A percentile compares a stretch with the other conserved stretches of the same genome.
These are phyloP conservation scores for Parsonsia alboflavescens DNA, from an alignment of 257 asterid genomes.

Conservation along the genomic window DNA sequence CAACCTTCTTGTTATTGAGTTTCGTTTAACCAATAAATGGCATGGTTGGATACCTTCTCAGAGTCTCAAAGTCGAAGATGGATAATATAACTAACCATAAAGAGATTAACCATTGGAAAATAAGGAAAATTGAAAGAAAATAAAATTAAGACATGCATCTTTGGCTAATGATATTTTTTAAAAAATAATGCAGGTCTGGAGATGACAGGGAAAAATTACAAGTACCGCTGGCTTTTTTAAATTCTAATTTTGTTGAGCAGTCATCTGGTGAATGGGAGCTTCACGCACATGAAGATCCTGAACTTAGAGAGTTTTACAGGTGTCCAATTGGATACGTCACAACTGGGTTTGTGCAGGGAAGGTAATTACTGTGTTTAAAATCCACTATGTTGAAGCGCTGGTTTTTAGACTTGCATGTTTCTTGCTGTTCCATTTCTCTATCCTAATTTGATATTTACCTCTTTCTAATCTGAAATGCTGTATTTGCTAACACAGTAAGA, in stretches of 20 bases:
- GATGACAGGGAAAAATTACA: constrained; percentile 43
- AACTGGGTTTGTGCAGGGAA: constrained; percentile 82
- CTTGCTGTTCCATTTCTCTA: not conserved
- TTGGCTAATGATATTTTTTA: not conserved
- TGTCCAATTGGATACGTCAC: constrained; percentile 81
- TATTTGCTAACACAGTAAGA: constrained; percentile 50
- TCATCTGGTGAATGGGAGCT: constrained; percentile 65
- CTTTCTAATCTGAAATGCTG: constrained; percentile 5
- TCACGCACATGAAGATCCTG: constrained; percentile 47
- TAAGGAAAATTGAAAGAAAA: not conserved
- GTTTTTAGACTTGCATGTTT: not conserved
- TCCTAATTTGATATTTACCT: not conserved
- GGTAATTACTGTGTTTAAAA: constrained; percentile 35
- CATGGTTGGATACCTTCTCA: no score
- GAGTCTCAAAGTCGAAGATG: no score
- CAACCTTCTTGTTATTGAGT: not conserved
- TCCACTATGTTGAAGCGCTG: not conserved
- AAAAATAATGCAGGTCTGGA: constrained; percentile 40
- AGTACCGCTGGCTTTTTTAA: constrained; percentile 44
- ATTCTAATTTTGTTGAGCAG: constrained; percentile 43
- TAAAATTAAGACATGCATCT: not conserved
- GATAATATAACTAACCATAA: not conserved
- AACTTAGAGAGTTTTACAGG: constrained; percentile 37
- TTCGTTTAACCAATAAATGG: no score
- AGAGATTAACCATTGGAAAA: not conserved